Evolutionary conservation across 75 land plant genomes (phyloP).

Genomic region (Picea sitchensis): DNA sequence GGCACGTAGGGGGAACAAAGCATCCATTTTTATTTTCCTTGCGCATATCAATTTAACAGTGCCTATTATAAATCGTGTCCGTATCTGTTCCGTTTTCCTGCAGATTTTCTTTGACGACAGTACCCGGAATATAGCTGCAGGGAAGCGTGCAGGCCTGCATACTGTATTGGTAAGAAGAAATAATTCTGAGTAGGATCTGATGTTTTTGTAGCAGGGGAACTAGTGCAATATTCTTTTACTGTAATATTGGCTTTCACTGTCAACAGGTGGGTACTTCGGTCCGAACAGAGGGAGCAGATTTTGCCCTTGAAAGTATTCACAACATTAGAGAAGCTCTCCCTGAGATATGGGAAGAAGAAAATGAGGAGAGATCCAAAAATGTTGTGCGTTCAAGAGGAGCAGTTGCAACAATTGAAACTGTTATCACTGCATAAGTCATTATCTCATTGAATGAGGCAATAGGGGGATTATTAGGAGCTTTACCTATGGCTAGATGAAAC

Average conservation of each 20-base stretch:
- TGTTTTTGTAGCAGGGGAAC: too few relatives aligned
- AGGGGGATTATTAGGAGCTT: too few relatives aligned
- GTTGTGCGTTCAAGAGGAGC: not conserved
- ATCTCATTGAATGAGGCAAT: too few relatives aligned
- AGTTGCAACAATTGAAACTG: constrained; percentile 18
- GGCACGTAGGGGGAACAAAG: not conserved
- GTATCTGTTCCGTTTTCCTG: not conserved
- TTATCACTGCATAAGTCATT: constrained; percentile 1
- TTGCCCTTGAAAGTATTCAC: constrained; percentile 32
- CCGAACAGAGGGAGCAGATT: constrained; percentile 31
- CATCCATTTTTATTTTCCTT: too few relatives aligned
- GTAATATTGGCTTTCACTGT: not conserved
- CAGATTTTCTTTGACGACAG: constrained; percentile 47
- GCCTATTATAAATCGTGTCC: too few relatives aligned
- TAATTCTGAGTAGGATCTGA: not conserved
- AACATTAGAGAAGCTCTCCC: constrained; percentile 30
- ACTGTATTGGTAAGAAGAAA: constrained; percentile 28
- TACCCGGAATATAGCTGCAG: constrained; percentile 30
- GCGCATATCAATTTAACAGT: not conserved
- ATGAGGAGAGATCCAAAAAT: not conserved
- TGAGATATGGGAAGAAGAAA: constrained; percentile 27
- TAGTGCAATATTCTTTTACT: too few relatives aligned
- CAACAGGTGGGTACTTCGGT: constrained; percentile 18
- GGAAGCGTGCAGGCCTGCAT: constrained; percentile 23
- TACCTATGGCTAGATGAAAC: too few relatives aligned